phyloP scores from a whole-genome alignment of 2,329 filamentous ascomycete genomes.

The Penicillium hesseltinei region DNA sequence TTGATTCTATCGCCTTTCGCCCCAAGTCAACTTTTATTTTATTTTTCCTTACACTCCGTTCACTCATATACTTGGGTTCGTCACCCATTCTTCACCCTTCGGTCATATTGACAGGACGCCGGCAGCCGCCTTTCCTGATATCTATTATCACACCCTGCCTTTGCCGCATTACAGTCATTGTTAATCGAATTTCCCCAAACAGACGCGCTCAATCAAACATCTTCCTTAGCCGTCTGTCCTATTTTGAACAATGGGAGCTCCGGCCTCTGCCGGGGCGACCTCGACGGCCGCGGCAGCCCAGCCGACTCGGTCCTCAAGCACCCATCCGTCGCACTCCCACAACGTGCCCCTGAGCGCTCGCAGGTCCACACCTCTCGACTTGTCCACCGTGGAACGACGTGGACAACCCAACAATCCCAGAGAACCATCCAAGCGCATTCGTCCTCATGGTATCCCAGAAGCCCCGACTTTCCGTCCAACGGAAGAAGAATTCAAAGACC shows the following conservation, averaged over 20 bases:
- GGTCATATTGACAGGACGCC: constrained; percentile 3
- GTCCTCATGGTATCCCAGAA: constrained; percentile 82
- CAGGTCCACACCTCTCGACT: constrained; percentile 68
- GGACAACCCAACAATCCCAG: constrained; percentile 75
- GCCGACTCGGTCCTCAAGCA: constrained; percentile 42
- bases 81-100: background rate
- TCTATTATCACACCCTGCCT: constrained; percentile 30
- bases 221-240: constrained; percentile 5
- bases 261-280: constrained; percentile 43
- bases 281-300: constrained; percentile 31
- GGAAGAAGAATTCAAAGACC: constrained; percentile 91
- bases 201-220: constrained; percentile 25
- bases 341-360: constrained; percentile 63
- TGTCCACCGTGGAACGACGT: constrained; percentile 87
- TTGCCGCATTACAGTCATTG: constrained; percentile 31
- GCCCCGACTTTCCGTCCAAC: constrained; percentile 89
- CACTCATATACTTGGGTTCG: background rate
- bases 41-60: background rate
- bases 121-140: constrained; percentile 11
- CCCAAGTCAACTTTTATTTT: background rate
- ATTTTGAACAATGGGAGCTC: constrained; percentile 45
- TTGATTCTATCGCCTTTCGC: background rate
- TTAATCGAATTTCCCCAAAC: constrained; percentile 21
- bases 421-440: constrained; percentile 72
- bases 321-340: constrained; percentile 45